A percentile compares a stretch with the other conserved stretches of the same genome.
phyloP scores from a whole-genome alignment of 148 eudicot species.

The Nepenthes mirabilis region DNA sequence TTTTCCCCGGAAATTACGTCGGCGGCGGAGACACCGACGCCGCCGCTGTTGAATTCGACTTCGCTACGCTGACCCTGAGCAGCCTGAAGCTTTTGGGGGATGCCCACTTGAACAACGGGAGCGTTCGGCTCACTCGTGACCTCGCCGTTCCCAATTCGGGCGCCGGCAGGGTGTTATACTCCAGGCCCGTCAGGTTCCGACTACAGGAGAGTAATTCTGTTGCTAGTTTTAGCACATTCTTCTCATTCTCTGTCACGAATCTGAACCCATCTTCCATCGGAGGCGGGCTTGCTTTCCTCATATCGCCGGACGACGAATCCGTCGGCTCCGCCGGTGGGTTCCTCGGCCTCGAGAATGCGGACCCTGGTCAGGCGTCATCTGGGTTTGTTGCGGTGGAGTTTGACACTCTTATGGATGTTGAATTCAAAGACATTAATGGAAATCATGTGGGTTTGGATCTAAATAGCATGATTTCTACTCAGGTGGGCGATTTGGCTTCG shows the following conservation, averaged over 20 bases:
- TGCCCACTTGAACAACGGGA: conserved; percentile 57
- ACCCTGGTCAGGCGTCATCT: conserved; percentile 11
- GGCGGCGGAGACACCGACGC: background rate
- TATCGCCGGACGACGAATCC: conserved; percentile 33
- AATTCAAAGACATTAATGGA: conserved; percentile 59
- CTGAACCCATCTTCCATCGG: conserved; percentile 76
- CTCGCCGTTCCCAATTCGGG: conserved; percentile 74
- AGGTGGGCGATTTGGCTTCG: conserved; percentile 38
- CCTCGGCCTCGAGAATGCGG: conserved; percentile 24
- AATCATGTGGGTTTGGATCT: conserved; percentile 86
- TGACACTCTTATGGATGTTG: conserved; percentile 78
- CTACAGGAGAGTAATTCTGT: conserved; percentile 8
- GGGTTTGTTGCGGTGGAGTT: conserved; percentile 67
- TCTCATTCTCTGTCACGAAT: conserved; percentile 53
- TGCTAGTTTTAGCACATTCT: conserved; percentile 53
- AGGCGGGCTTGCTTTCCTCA: conserved; percentile 66
- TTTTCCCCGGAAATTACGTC: background rate
- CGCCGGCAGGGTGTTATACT: conserved; percentile 48
- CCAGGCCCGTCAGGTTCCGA: conserved; percentile 38
- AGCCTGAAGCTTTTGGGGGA: conserved; percentile 70
- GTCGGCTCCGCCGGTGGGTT: conserved; percentile 45
- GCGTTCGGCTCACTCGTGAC: conserved; percentile 54
- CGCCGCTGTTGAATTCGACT: conserved; percentile 45
- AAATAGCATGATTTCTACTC: conserved; percentile 38
- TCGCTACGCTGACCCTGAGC: conserved; percentile 45